Evolutionary conservation across 2,329 filamentous ascomycete genomes (phyloP).

Genomic region (Neoarthrinium moseri): DNA sequence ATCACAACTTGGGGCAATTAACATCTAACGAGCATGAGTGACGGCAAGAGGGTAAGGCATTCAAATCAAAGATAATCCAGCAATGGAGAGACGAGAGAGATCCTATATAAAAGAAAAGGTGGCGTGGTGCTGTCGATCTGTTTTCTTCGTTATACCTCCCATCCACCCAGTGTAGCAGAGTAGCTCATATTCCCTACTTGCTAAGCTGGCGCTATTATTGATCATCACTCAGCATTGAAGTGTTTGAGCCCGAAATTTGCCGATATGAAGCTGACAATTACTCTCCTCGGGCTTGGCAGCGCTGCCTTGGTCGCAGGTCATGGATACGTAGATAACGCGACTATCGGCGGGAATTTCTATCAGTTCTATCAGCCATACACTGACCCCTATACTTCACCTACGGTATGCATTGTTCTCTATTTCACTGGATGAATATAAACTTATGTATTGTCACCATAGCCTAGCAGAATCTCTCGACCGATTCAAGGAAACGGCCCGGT

Average conservation of each 20-base stretch:
- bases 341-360: conserved; percentile 39
- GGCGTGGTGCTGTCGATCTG: not conserved
- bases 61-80: not conserved
- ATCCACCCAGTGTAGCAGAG: not conserved
- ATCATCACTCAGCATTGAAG: not conserved
- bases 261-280: conserved; percentile 26
- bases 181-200: not conserved
- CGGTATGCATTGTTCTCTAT: not conserved
- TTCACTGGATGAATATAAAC: not conserved
- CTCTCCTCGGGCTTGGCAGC: conserved; percentile 31
- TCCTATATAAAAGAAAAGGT: not conserved
- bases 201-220: not conserved
- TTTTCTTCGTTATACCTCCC: not conserved
- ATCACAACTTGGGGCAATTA: not conserved
- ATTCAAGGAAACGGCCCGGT: conserved; percentile 60
- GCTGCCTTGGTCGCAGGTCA: conserved; percentile 40
- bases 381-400: conserved; percentile 39
- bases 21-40: not conserved
- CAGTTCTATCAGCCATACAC: conserved; percentile 37
- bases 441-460: conserved; percentile 18
- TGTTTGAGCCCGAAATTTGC: too few species aligned
- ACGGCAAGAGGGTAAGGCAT: not conserved
- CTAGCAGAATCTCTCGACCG: conserved; percentile 53
- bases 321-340: conserved; percentile 46
- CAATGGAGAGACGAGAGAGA: not conserved